A percentile compares a stretch with the other conserved stretches of the same genome.
Conservation (phyloP, 2,329 filamentous ascomycete genomes). For the Penicillium freii region DNA sequence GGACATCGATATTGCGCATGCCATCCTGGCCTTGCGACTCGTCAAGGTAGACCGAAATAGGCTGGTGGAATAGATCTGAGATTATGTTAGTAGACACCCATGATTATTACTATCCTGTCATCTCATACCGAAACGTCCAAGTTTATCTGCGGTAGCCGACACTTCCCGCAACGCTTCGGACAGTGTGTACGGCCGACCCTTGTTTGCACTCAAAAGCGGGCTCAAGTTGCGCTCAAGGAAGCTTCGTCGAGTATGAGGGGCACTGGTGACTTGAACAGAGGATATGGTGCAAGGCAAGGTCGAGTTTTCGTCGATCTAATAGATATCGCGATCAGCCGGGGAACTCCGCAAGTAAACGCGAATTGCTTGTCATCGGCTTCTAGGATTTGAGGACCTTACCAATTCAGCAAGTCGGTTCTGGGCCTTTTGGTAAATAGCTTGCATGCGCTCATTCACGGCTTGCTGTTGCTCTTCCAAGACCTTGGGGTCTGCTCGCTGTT, state of each 20-base stretch:
- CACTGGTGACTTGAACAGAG: conserved; percentile 78
- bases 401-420: conserved; percentile 64
- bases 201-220: conserved; percentile 69
- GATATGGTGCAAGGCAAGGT: conserved; percentile 85
- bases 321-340: conserved; percentile 13
- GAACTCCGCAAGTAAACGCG: conserved; percentile 5
- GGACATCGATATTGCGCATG: conserved; percentile 75
- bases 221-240: conserved; percentile 82
- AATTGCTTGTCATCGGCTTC: not conserved
- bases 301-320: conserved; percentile 74
- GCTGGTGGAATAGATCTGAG: conserved; percentile 80
- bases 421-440: conserved; percentile 59
- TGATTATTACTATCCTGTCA: not conserved
- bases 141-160: conserved; percentile 67
- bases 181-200: conserved; percentile 69
- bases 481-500: conserved; percentile 57
- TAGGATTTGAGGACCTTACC: conserved; percentile 45
- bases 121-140: conserved; percentile 71
- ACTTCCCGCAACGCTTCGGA: conserved; percentile 74
- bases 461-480: conserved; percentile 59
- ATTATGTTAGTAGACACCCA: conserved; percentile 18
- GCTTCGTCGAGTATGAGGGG: conserved; percentile 73
- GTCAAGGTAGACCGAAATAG: conserved; percentile 79
- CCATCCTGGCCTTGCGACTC: conserved; percentile 66
- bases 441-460: conserved; percentile 58